Evolutionary conservation across 2,329 filamentous ascomycete genomes (phyloP), one percentile per base, ranked within the genome.

Genomic region (Fusarium pilosicola): DNA sequence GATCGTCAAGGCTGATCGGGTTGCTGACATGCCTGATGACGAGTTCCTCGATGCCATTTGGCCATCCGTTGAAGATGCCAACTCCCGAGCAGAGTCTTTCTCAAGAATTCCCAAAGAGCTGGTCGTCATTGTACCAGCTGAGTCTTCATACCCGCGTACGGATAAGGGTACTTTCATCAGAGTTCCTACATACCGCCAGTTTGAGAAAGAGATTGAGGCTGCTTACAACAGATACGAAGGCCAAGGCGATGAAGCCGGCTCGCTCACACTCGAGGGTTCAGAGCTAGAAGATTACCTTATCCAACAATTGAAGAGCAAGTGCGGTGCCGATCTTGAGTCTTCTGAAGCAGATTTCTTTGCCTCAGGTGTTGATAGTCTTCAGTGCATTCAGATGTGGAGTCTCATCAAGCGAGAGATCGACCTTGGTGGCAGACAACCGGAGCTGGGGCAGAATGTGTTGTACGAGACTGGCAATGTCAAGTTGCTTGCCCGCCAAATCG

Each of bases 91-190:
- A 26, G 88, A 85, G 69, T 85, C 84, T 0, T 92, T 89, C 72
- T 86, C 86, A 0, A 84, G 85, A 20, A 85, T 91, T 5, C 86
- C 85, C 0, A 83, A 79, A 22, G 88, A 90, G 7, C 84, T 91
- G 76, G 81, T 91, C 1, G 77, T 86, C 1, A 76, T 90, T 6
- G 79, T 89, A 6, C 81, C 84, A 0, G 71, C 81, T 0, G 85
- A 84, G 2, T 84, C 82, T 0, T 74, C 81, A 0, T 88, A 85
- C 52, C 86, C 87, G 0, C 78, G 80, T 5, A 89, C 88, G 0
- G 88, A 89, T 61, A 89, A 90, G 74, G 85, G 86, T 2, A 88
- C 84, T 1, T 82, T 88, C 63, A 89, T 89, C n/a, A 83, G 88
- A 6, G 83, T 84, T 2, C 83, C 85, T 8, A 84, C 86, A 6